Base-by-base conservation (phyloP, 495 filamentous ascomycete species). In the Penicillium egyptiacum region DNA sequence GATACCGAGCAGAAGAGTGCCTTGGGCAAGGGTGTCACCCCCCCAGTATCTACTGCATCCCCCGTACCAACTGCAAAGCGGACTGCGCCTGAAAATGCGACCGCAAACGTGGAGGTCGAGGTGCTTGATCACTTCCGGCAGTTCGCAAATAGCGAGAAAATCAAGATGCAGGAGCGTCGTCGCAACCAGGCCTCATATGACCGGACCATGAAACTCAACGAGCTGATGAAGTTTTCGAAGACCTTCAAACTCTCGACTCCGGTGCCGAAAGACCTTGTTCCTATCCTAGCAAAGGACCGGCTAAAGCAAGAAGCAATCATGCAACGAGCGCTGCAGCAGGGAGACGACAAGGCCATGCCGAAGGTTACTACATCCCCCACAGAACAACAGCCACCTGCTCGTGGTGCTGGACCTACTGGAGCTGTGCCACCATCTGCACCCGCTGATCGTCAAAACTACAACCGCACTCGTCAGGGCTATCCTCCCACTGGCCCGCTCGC, bases 221-320 rank as follows among this genome's bases (percentile, higher is more conserved):
- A 99, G 66, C 75, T 99, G 55, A 92, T 92, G 82, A 96, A 91
- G 60, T 99, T 99, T 65, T 90, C 95, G 0, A 78, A 87, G 64
- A 94, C 80, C 70, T 99, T 99, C 79, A 97, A 96, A 71, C 82
- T 99, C 2, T 82, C 86, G 11, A 96, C 91, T 2, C 91, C 91
- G 10, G 91, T 99, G 9, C 94, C 94, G 7, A 85, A 84, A 57
- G 94, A 99, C 71, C 73, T 99, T 45, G 89, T 99, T 22, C 86
- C 89, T 3, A 99, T 99, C 59, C 86, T 99, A 42, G 92, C 94
- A 20, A 99, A 98, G 68, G 94, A 99, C 68, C 89, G 88, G 20
- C 78, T 75, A 43, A 98, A 97, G 75, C 94, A 99, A 74, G 83
- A 90, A 60, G 83, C 89, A 68, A 98, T 99, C 59, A 86, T 96